These are phyloP conservation scores for Echinochloa phyllopogon DNA, from an alignment of 176 grass and related monocot species.

Conservation along the genomic window DNA sequence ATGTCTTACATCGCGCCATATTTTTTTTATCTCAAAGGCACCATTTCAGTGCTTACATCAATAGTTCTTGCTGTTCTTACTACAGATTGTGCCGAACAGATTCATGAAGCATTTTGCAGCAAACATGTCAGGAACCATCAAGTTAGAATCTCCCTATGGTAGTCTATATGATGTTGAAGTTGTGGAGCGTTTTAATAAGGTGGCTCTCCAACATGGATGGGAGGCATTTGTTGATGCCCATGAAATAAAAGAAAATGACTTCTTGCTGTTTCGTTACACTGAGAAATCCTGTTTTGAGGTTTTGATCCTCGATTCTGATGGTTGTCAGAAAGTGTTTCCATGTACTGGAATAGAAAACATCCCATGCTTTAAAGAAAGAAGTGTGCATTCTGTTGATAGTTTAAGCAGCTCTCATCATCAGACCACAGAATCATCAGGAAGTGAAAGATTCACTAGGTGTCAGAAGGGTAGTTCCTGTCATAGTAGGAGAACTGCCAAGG, in stretches of 20 bases:
- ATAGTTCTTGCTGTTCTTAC: background rate
- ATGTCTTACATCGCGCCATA: background rate
- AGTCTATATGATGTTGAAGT: conserved; percentile 41
- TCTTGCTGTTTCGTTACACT: conserved; percentile 46
- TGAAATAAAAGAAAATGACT: conserved; percentile 45
- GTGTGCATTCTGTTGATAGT: background rate
- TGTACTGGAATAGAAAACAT: background rate
- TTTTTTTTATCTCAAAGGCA: background rate
- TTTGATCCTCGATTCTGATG: conserved; percentile 42
- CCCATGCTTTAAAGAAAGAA: background rate
- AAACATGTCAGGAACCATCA: conserved; percentile 29
- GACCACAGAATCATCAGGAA: background rate
- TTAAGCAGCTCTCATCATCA: background rate
- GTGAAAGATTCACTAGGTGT: background rate
- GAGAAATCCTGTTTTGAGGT: conserved; percentile 44
- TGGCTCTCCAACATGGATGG: conserved; percentile 51
- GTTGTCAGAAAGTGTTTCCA: conserved; percentile 32
- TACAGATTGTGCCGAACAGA: conserved; percentile 53
- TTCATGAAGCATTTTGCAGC: conserved; percentile 44
- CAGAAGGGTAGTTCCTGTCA: background rate
- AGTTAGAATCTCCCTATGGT: conserved; percentile 49
- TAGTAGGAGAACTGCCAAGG: background rate
- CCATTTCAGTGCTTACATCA: background rate
- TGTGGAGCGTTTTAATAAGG: background rate
- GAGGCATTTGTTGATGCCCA: conserved; percentile 45